Evolutionary conservation across 169 alveolate species (phyloP).

Genomic region (Blepharisma undulans): DNA sequence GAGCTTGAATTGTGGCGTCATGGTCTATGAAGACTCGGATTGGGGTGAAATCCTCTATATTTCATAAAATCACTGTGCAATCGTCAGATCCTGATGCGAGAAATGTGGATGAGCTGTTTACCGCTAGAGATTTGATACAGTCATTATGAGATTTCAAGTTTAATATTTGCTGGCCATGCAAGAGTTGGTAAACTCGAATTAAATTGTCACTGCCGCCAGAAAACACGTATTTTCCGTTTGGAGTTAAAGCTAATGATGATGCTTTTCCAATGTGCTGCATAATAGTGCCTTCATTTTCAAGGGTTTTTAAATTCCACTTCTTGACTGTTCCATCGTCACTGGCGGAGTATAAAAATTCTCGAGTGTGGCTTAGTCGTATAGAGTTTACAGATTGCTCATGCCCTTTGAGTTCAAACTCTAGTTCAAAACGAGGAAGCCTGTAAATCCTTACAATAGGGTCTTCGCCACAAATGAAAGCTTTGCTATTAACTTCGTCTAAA

Average conservation of each 20-base stretch:
- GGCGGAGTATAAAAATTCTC: slow-evolving; percentile 73
- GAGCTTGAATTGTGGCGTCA: not conserved
- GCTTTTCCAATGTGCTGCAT: not conserved
- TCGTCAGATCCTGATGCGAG: slow-evolving; percentile 86
- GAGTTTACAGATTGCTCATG: not conserved
- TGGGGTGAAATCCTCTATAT: slow-evolving; percentile 28
- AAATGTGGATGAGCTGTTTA: not conserved
- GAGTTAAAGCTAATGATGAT: not conserved
- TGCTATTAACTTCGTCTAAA: not conserved
- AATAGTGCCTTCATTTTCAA: slow-evolving; percentile 14
- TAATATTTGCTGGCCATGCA: not conserved
- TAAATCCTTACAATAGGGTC: slow-evolving; percentile 7
- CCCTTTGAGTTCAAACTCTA: not conserved
- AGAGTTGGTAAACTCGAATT: not conserved
- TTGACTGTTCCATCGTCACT: slow-evolving; percentile 85
- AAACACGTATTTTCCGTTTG: not conserved
- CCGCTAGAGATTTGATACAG: not conserved
- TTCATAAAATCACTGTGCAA: slow-evolving; percentile 83
- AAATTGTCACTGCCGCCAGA: not conserved
- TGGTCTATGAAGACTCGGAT: not conserved
- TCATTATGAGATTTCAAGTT: slow-evolving; percentile 1
- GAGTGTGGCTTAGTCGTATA: not conserved
- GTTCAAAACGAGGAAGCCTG: slow-evolving; percentile 10
- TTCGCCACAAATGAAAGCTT: not conserved
- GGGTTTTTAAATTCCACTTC: slow-evolving; percentile 70